phyloP scores from a whole-genome alignment of 164 flowering plant species.

The Vitis riparia region DNA sequence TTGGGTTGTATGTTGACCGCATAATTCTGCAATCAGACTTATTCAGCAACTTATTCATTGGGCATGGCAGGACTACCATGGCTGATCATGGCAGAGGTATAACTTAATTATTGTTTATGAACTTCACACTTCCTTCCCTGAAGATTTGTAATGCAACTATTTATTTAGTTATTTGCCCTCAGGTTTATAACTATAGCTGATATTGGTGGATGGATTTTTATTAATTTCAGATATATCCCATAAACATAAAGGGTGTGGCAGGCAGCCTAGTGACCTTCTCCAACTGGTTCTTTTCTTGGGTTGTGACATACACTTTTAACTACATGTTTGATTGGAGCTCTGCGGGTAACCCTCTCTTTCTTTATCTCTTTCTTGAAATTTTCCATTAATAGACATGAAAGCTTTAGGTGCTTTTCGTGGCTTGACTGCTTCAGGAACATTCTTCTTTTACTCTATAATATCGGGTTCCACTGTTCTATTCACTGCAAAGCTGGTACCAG shows the following conservation, averaged over 20 bases:
- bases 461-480: background rate
- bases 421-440: background rate
- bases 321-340: conserved; percentile 2
- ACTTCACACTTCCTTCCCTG: too few species aligned
- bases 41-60: conserved; percentile 2
- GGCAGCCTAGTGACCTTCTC: conserved; percentile 32
- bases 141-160: too few species aligned
- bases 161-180: too few species aligned
- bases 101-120: background rate
- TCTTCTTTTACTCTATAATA: background rate
- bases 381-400: too few species aligned
- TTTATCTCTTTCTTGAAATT: background rate
- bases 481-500: conserved; percentile 2
- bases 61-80: conserved; percentile 13
- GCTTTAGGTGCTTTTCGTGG: too few species aligned
- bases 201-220: background rate
- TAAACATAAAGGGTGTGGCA: conserved; percentile 33
- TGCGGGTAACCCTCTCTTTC: background rate
- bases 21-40: background rate
- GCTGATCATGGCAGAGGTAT: conserved; percentile 14
- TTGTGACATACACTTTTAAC: conserved; percentile 12
- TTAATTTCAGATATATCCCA: conserved; percentile 31
- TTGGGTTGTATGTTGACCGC: background rate
- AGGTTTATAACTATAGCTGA: too few species aligned
- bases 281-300: conserved; percentile 30